phyloP scores from a whole-genome alignment of 345 rosid species.

The Pistacia atlantica region DNA sequence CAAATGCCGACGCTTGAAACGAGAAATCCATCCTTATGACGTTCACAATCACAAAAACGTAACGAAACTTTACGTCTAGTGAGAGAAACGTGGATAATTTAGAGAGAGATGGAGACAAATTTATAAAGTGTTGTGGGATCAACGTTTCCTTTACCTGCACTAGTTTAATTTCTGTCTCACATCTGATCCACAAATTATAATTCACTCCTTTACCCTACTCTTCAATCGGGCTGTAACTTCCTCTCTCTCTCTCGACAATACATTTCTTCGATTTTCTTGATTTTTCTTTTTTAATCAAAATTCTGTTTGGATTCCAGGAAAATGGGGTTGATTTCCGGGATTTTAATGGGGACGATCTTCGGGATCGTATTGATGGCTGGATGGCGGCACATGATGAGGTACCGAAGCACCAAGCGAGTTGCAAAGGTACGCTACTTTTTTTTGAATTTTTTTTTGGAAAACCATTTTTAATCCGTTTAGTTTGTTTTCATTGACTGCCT shows the following conservation, averaged over 20 bases:
- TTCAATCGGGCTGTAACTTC: slow-evolving; percentile 13
- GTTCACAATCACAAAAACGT: background rate
- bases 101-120: slow-evolving; percentile 3
- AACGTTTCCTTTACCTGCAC: background rate
- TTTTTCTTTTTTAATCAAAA: background rate
- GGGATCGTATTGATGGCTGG: slow-evolving; percentile 95
- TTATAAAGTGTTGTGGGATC: slow-evolving; percentile 4
- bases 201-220: background rate
- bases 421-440: slow-evolving; percentile 56
- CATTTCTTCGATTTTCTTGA: background rate
- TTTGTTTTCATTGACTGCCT: background rate
- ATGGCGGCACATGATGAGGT: slow-evolving; percentile 91
- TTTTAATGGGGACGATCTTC: slow-evolving; percentile 73
- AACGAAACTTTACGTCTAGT: background rate
- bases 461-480: background rate
- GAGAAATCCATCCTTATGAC: background rate
- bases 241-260: background rate
- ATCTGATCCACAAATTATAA: slow-evolving; percentile 12
- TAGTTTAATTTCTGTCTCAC: background rate
- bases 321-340: slow-evolving; percentile 95
- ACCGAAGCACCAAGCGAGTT: slow-evolving; percentile 78
- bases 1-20: slow-evolving; percentile 6
- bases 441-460: background rate
- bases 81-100: slow-evolving; percentile 8
- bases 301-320: slow-evolving; percentile 33